Percentiles rank a stretch among this genome's conserved stretches.
Evolutionary conservation across 2,329 filamentous ascomycete species (phyloP).

Genomic region (Orbilia javanica): DNA sequence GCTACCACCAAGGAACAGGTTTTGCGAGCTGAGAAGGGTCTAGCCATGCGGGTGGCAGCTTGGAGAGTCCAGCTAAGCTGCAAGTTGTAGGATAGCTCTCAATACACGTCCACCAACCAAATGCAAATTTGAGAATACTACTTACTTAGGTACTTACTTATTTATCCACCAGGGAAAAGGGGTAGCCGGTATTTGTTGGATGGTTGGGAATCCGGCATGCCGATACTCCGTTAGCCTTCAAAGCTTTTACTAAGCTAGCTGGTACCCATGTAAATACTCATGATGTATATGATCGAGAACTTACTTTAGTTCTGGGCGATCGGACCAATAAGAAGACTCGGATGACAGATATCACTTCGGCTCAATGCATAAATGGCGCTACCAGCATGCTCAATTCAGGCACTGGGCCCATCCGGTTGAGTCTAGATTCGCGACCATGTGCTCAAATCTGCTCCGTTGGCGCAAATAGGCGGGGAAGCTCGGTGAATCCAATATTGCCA

Average conservation of each 20-base stretch:
- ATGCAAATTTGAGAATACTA: neutral
- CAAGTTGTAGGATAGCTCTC: neutral
- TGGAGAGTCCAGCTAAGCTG: neutral
- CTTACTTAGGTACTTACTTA: too few species aligned
- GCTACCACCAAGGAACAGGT: neutral
- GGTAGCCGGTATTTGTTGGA: neutral
- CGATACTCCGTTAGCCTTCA: neutral
- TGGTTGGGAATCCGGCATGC: neutral
- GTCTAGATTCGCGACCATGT: conserved; percentile 17
- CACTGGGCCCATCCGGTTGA: neutral
- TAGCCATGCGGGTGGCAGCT: conserved; percentile 6
- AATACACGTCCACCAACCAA: neutral
- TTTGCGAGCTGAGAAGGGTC: conserved; percentile 2
- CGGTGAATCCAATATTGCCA: neutral
- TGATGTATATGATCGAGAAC: too few species aligned
- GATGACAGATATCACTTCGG: neutral
- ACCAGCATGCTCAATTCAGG: neutral
- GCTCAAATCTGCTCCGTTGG: neutral
- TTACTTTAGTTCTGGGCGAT: too few species aligned
- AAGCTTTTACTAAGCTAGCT: too few species aligned
- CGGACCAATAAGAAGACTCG: neutral
- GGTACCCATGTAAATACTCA: too few species aligned
- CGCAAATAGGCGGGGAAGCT: conserved; percentile 23
- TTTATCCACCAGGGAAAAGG: neutral
- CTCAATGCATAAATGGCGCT: neutral